A percentile compares a stretch with the other conserved stretches of the same genome.
These are phyloP conservation scores for Halophytophthora batemanensis DNA, from an alignment of 352 stramenopile species.

Conservation along the genomic window DNA sequence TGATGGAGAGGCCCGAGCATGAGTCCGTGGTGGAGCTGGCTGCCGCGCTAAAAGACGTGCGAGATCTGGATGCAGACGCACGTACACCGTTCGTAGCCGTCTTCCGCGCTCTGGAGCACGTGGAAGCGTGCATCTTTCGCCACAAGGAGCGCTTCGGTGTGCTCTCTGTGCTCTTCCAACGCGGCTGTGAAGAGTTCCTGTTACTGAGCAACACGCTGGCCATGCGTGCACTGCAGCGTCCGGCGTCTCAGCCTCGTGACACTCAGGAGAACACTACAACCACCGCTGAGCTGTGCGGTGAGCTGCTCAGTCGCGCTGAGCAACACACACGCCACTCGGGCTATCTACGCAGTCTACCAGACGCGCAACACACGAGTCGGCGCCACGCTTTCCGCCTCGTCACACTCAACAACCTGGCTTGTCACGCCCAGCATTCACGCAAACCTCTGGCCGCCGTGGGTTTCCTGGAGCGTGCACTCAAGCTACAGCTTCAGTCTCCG, in stretches of 20 bases:
- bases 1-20: slow-evolving; percentile 19
- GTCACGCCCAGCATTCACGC: slow-evolving; percentile 40
- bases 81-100: slow-evolving; percentile 10
- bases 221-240: slow-evolving; percentile 41
- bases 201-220: slow-evolving; percentile 56
- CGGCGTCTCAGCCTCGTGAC: background rate
- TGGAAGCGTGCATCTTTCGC: slow-evolving; percentile 39
- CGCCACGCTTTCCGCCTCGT: slow-evolving; percentile 41
- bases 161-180: slow-evolving; percentile 39
- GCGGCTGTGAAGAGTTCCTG: slow-evolving; percentile 59
- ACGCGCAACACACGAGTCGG: slow-evolving; percentile 14
- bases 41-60: slow-evolving; percentile 31
- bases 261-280: background rate
- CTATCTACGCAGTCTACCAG: slow-evolving; percentile 31
- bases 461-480: slow-evolving; percentile 45
- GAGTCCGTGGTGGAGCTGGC: slow-evolving; percentile 44
- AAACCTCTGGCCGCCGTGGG: slow-evolving; percentile 40
- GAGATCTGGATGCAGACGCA: slow-evolving; percentile 14
- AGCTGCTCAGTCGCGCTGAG: slow-evolving; percentile 41
- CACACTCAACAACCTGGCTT: slow-evolving; percentile 69
- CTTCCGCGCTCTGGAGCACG: slow-evolving; percentile 29
- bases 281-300: slow-evolving; percentile 16
- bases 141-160: slow-evolving; percentile 49
- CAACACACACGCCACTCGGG: slow-evolving; percentile 47
- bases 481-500: slow-evolving; percentile 38